Percentiles rank a stretch among this genome's conserved stretches.
These are phyloP conservation scores for Geopyxis carbonaria DNA, from an alignment of 495 filamentous ascomycete genomes.

Conservation along the genomic window DNA sequence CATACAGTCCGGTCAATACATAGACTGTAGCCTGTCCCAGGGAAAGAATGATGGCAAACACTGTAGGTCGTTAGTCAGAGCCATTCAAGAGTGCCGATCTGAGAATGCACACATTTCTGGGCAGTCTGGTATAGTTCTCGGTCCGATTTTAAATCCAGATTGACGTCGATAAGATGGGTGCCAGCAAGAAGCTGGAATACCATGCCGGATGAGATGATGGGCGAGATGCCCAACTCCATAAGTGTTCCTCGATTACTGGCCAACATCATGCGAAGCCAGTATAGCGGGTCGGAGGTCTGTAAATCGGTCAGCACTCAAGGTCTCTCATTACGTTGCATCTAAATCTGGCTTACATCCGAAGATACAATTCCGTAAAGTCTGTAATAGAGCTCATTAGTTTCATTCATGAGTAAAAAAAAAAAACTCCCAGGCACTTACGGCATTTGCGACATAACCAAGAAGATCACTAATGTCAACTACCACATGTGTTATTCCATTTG, in stretches of 20 bases:
- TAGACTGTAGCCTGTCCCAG: conserved; percentile 94
- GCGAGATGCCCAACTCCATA: conserved; percentile 98
- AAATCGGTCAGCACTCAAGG: conserved; percentile 5
- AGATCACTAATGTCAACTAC: conserved; percentile 85
- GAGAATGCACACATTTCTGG: conserved; percentile 56
- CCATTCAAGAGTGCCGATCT: neutral
- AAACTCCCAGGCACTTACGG: conserved; percentile 32
- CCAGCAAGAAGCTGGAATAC: conserved; percentile 98
- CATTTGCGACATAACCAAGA: conserved; percentile 99
- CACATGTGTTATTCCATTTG: conserved; percentile 26
- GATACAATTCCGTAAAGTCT: conserved; percentile 80
- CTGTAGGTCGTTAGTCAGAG: conserved; percentile 8
- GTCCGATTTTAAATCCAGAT: conserved; percentile 97
- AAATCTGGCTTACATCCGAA: conserved; percentile 41
- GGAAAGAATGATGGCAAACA: conserved; percentile 94
- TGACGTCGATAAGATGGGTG: conserved; percentile 99
- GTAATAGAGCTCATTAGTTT: conserved; percentile 4
- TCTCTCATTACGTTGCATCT: too few species aligned
- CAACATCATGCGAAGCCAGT: conserved; percentile 99
- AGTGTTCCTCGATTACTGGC: conserved; percentile 96
- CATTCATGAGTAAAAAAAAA: conserved; percentile 21
- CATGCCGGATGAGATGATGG: conserved; percentile 99
- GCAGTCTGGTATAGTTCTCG: conserved; percentile 99
- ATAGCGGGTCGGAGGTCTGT: conserved; percentile 76
- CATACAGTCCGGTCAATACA: conserved; percentile 95